Base-by-base conservation (phyloP, 192 early-diverging fungal species). In the Mortierella alpina region DNA sequence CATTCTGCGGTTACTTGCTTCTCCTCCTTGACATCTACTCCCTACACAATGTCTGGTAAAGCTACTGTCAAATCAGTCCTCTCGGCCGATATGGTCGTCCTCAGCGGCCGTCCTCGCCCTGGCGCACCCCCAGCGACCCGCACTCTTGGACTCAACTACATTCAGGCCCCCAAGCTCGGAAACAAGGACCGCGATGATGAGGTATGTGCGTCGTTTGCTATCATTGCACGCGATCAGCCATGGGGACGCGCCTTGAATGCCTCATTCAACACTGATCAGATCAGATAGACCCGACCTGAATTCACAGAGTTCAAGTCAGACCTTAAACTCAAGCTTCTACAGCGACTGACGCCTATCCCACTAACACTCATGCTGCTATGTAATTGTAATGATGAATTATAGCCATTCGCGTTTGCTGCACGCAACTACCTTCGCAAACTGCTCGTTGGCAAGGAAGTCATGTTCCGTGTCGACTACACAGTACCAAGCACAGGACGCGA, bases 11-110 rank as follows among this genome's bases (percentile, higher is more conserved):
- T 41, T 23, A 17, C 39, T 44, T 11, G 14, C 45, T 41, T 44
- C 56, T 47, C 39, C 4, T 70, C 65, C 52, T 52, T 15, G n/a
- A 18, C 20, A 59, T 11, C n/a, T 22, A 46, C 44, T 50, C 42
- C 20, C 52, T 41, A 44, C 46, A 42, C 63, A 70, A 87, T 87
- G 86, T 74, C 64, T 66, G 84, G 86, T 48, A 89, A 86, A 80
- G 96, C 94, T 63, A 82, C 90, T 7, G 94, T 97, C 73, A 98
- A 98, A 82, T 92, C 86, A 44, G 94, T 96, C 18, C 86, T 98
- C 59, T 96, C 95, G 11, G 97, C 96, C 60, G 96, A 98, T 88
- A 94, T 93, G 60, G 86, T 99, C 48, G 88, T 97, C 59, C 88
- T 99, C 23, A 90, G 94, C 50, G 95, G 95, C 48, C 92, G 88